Base-by-base conservation (phyloP, 352 stramenopile species). In the Globisporangium nagaii region DNA sequence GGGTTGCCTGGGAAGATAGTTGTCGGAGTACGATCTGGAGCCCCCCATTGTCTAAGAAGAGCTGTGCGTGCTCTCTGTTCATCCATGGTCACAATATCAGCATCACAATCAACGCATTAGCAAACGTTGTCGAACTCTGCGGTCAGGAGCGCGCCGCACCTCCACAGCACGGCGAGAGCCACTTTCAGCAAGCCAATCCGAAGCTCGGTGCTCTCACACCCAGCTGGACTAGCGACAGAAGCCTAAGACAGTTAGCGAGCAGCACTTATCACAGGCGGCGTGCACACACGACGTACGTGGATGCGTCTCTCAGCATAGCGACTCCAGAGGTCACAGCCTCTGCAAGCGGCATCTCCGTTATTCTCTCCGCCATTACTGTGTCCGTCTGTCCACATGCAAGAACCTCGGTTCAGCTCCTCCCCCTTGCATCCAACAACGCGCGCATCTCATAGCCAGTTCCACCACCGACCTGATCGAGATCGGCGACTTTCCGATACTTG, bases 161-260 rank as follows among this genome's bases (percentile, higher is more conserved):
- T 72, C 65, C 61, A 66, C 20, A 66, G 36, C 17, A 66, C 61
- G 10, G 45, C 54, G n/a, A 72, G 49, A 19, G 62, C 52, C 31
- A 72, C 47, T 51, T 58, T 64, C 48, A 64, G 52, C 15, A 55
- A 31, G 42, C 32, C 44, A 24, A 15, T 51, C 37, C 62, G 65
- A 51, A 64, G 51, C 17, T 15, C 20, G 32, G 8, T 19, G 13
- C 47, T 19, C 5, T 60, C 40, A 36, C 2, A 32, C 15, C 59
- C 39, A 47, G 32, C 43, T 39, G 35, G 24, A 11, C 63, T 34
- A 71, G n/a, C 2, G 45, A 66, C 17, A 35, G 15, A 2, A n/a
- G 12, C 4, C 9, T 24, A 31, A 15, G n/a, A n/a, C n/a, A n/a
- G 24, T 35, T 31, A 43, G 34, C 48, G n/a, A n/a, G n/a, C n/a